Evolutionary conservation across 2,329 filamentous ascomycete genomes (phyloP).

Genomic region (Mycogone perniciosa): DNA sequence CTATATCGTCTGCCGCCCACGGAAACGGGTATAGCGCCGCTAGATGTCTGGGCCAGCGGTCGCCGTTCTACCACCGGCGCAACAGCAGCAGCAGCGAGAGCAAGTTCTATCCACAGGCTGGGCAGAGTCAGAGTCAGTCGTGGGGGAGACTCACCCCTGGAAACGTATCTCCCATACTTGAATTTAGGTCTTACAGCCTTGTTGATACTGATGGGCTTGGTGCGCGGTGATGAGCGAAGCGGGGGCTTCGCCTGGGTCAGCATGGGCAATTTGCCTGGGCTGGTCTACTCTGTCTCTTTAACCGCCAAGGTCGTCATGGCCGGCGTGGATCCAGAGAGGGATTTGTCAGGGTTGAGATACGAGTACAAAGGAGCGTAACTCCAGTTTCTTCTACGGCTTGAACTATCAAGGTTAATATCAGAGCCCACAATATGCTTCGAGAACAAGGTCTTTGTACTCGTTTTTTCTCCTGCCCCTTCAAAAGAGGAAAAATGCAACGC

Average conservation of each 20-base stretch:
- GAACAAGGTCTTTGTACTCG: too few relatives aligned
- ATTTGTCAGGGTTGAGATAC: constrained; percentile 57
- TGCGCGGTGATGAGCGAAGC: constrained; percentile 29
- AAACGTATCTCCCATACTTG: constrained; percentile 52
- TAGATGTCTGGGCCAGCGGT: constrained; percentile 39
- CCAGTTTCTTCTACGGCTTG: too few relatives aligned
- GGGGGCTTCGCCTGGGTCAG: constrained; percentile 33
- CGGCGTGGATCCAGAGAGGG: constrained; percentile 60
- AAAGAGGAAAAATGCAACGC: too few relatives aligned
- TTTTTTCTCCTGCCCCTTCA: too few relatives aligned
- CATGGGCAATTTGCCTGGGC: constrained; percentile 45
- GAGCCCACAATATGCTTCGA: too few relatives aligned
- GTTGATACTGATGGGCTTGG: constrained; percentile 40
- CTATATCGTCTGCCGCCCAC: constrained; percentile 50
- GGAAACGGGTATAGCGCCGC: constrained; percentile 43
- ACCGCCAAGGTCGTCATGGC: constrained; percentile 60
- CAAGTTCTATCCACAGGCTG: constrained; percentile 1
- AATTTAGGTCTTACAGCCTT: constrained; percentile 53
- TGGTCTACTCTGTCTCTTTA: constrained; percentile 56
- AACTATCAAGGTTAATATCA: too few relatives aligned
- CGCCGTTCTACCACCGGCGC: not conserved
- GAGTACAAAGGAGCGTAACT: constrained; percentile 58
- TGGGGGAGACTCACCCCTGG: constrained; percentile 39
- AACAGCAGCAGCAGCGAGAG: not conserved
- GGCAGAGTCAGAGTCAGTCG: constrained; percentile 12